Base-by-base conservation (phyloP, 2,329 filamentous ascomycete species). In the Pestalotiopsis fici region DNA sequence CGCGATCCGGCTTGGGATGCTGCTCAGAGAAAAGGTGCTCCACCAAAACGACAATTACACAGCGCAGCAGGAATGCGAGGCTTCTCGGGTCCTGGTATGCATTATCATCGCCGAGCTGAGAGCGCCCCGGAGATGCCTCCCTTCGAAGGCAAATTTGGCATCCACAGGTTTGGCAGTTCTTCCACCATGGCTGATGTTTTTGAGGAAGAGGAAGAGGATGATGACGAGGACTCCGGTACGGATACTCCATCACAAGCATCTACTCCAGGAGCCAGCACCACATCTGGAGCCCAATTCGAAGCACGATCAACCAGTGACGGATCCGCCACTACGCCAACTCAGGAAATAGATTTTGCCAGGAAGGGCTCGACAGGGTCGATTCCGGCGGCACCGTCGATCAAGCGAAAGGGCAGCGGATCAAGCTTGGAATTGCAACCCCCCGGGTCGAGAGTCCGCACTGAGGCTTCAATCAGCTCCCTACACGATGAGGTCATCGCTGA, bases 101-200 rank as follows among this genome's bases (percentile, higher is more conserved):
- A 93, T 73, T 94, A 92, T 71, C 93, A 95, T 74, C 85, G 93
- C 69, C 89, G 93, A 68, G 89, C 93, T 1, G 92, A 95, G 75
- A 95, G 93, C 75, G 93, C 93, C 1, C 93, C 93, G 3, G 92
- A 93, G 73, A 87, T 95, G 78, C 89, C 88, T 13, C 90, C 92
- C 0, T 95, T 95, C 73, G 92, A 95, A 66, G 80, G 81, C 68
- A 80, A 85, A 27, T 82, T 87, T n/a, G 84, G 84, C 31, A 87
- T 91, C 65, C 86, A 87, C 67, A 85, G 88, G 18, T 90, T 90
- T 64, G 87, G 86, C 50, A 91, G 89, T 76, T 88, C 87, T 71
- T 90, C 91, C 0, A 91, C 91, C 0, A 95, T 96, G 92, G 92
- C 91, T 0, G 93, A 95, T 75, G 93, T 96, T 1, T 96, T 95